phyloP scores from a whole-genome alignment of 2,329 filamentous ascomycete species.

The Pseudogymnoascus sp. region DNA sequence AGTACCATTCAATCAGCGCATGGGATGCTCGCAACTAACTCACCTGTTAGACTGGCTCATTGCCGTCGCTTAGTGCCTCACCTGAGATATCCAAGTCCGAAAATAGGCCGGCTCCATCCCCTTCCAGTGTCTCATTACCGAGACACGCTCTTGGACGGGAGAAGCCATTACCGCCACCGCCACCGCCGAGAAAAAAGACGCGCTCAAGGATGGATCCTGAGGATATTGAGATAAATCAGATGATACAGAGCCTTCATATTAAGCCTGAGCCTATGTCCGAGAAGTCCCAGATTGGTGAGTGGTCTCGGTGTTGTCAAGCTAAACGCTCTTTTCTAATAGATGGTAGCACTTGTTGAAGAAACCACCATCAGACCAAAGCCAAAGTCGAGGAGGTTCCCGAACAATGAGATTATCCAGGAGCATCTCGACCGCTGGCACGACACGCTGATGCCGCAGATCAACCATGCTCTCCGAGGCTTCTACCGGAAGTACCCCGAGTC shows the following conservation, averaged over 20 bases:
- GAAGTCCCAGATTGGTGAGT: not conserved
- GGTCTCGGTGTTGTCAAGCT: not conserved
- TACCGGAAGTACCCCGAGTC: constrained; percentile 67
- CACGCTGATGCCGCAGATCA: constrained; percentile 62
- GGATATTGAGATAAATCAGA: not conserved
- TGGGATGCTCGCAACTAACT: not conserved
- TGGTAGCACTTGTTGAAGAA: constrained; percentile 16
- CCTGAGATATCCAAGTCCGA: not conserved
- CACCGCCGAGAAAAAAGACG: not conserved
- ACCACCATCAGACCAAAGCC: constrained; percentile 16
- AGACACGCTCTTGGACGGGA: not conserved
- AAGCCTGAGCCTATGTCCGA: not conserved
- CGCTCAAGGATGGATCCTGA: not conserved
- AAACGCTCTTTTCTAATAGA: not conserved
- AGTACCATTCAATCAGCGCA: not conserved
- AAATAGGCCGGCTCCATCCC: not conserved
- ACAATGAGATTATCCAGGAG: constrained; percentile 48
- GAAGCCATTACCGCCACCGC: not conserved
- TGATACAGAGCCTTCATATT: constrained; percentile 2
- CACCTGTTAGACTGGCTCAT: not conserved
- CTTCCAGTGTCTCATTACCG: not conserved
- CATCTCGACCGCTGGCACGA: constrained; percentile 64
- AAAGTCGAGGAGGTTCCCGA: constrained; percentile 51
- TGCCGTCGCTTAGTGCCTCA: not conserved
- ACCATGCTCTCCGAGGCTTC: constrained; percentile 59